phyloP scores from a whole-genome alignment of 202 grass and related monocot genomes.

The Carex arenaria region DNA sequence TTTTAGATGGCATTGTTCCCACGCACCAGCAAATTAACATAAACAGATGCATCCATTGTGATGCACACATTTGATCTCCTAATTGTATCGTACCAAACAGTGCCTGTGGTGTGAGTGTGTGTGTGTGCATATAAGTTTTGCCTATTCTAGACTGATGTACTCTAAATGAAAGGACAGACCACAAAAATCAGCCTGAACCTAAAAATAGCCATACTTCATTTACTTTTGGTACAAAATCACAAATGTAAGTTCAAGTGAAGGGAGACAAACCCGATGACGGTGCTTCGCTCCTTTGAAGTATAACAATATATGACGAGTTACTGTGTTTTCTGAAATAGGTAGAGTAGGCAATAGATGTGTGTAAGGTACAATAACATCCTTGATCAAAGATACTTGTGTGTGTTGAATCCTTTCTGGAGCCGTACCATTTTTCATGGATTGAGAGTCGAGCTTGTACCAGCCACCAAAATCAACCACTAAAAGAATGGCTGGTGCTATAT shows the following conservation, averaged over 20 bases:
- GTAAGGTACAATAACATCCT: conserved; percentile 95
- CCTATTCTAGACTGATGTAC: neutral
- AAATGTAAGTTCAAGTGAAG: neutral
- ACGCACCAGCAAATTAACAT: neutral
- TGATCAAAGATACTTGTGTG: conserved; percentile 80
- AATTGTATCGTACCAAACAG: neutral
- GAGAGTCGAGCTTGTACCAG: conserved; percentile 82
- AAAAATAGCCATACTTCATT: neutral
- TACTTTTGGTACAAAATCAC: neutral
- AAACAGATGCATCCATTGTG: neutral
- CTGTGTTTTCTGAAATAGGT: conserved; percentile 38
- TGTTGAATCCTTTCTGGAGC: conserved; percentile 64
- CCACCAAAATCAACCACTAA: conserved; percentile 96
- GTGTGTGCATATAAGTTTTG: neutral
- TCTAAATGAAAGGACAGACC: neutral
- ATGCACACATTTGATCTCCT: neutral
- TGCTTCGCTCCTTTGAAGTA: conserved; percentile 97
- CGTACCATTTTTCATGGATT: conserved; percentile 33
- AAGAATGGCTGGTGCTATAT: conserved; percentile 81
- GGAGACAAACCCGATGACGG: conserved; percentile 74
- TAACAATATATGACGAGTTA: conserved; percentile 47
- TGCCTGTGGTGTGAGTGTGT: neutral
- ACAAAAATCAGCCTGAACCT: neutral
- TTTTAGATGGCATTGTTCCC: neutral
- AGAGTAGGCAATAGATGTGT: conserved; percentile 78